Conservation (phyloP, 345 rosid species). For the Theobroma cacao region DNA sequence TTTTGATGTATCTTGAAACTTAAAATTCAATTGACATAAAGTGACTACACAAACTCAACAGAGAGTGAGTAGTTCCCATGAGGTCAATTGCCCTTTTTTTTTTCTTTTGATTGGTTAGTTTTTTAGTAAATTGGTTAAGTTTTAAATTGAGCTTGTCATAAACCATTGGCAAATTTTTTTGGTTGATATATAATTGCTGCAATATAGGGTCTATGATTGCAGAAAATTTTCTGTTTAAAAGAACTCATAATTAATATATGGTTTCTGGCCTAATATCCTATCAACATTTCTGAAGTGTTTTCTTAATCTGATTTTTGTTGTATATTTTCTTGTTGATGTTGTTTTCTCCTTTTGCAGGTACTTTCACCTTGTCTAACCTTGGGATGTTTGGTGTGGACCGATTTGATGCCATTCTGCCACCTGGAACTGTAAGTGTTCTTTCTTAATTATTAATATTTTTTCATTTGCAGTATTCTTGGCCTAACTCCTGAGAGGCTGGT, state of each 20-base stretch:
- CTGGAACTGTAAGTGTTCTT: slow-evolving; percentile 75
- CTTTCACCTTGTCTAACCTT: slow-evolving; percentile 94
- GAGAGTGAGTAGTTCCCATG: background rate
- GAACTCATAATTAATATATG: background rate
- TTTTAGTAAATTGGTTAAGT: background rate
- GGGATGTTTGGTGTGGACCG: slow-evolving; percentile 99
- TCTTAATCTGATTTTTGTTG: background rate
- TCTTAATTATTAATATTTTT: background rate
- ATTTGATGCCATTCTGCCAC: slow-evolving; percentile 94
- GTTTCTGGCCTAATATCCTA: background rate
- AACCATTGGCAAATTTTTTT: background rate
- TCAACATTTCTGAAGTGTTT: background rate
- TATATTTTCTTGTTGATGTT: background rate
- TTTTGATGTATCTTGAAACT: background rate
- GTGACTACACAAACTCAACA: background rate
- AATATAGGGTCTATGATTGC: background rate
- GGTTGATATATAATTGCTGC: background rate
- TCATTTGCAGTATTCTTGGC: slow-evolving; percentile 6
- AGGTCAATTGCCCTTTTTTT: background rate
- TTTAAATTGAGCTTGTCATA: background rate
- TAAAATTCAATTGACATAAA: background rate
- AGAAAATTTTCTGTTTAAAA: background rate
- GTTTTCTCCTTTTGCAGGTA: slow-evolving; percentile 48
- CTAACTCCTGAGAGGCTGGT: background rate
- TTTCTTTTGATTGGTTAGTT: background rate